A percentile compares a stretch with the other conserved stretches of the same genome.
Conservation (phyloP, 2,329 filamentous ascomycete genomes). For the Drechmeria coniospora region DNA sequence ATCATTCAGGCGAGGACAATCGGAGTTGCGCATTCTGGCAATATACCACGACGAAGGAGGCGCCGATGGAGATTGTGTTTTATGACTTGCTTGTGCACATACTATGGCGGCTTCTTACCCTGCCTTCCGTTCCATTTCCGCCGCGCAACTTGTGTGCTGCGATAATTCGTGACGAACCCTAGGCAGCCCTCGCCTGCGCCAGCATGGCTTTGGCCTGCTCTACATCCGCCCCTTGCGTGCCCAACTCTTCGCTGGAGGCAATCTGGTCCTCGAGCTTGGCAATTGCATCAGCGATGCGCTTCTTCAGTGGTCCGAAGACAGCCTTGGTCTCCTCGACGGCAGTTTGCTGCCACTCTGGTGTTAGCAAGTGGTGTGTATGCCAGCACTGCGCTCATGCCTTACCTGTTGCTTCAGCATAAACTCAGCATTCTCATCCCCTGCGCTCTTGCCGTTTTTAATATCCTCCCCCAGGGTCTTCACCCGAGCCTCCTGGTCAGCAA, state of each 20-base stretch:
- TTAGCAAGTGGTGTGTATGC: not conserved
- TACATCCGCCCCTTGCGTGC: constrained; percentile 31
- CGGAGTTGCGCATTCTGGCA: not conserved
- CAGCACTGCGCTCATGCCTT: constrained; percentile 10
- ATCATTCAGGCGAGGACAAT: not conserved
- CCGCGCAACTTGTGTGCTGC: too few relatives aligned
- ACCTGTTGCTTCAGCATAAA: constrained; percentile 82
- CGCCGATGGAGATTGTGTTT: too few relatives aligned
- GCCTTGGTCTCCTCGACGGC: constrained; percentile 79
- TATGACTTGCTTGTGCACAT: too few relatives aligned
- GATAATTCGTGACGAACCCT: too few relatives aligned
- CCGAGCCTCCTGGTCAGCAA: constrained; percentile 56
- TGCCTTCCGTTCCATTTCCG: not conserved
- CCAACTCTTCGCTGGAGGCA: constrained; percentile 41
- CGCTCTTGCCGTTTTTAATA: constrained; percentile 28
- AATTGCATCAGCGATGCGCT: constrained; percentile 57
- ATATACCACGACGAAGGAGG: too few relatives aligned
- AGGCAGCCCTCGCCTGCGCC: constrained; percentile 27
- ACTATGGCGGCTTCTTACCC: not conserved
- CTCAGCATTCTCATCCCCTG: constrained; percentile 58
- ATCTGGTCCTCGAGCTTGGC: constrained; percentile 62
- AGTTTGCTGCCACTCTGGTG: constrained; percentile 38
- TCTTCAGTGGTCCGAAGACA: constrained; percentile 57
- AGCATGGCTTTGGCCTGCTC: constrained; percentile 39
- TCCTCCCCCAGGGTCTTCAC: constrained; percentile 54